A percentile compares a stretch with the other conserved stretches of the same genome.
Evolutionary conservation across 129 eudicot genomes (phyloP).

Genomic region (carrot (Daucus carota)): DH1_v3.0 NC_030381.2:47582501-47583000

Average conservation of each 20-base stretch:
- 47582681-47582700: conserved; percentile 81
- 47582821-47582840: not conserved
- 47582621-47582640: conserved; percentile 54
- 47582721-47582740: not conserved
- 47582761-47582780: not conserved
- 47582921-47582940: not conserved
- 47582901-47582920: not conserved
- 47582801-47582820: not conserved
- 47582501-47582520: conserved; percentile 70
- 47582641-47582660: conserved; percentile 73
- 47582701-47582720: not conserved
- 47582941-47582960: too few relatives aligned
- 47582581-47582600: conserved; percentile 85
- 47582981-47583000: not conserved
- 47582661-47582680: conserved; percentile 83
- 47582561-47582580: conserved; percentile 57
- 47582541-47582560: conserved; percentile 55
- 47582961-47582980: not conserved
- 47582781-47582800: not conserved
- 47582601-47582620: conserved; percentile 90
- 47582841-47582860: not conserved
- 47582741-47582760: not conserved
- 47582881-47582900: too few relatives aligned
- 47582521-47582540: conserved; percentile 54
- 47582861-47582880: not conserved